Evolutionary conservation across 129 eudicot genomes (phyloP).

Genomic region (Scalesia atractyloides): DNA sequence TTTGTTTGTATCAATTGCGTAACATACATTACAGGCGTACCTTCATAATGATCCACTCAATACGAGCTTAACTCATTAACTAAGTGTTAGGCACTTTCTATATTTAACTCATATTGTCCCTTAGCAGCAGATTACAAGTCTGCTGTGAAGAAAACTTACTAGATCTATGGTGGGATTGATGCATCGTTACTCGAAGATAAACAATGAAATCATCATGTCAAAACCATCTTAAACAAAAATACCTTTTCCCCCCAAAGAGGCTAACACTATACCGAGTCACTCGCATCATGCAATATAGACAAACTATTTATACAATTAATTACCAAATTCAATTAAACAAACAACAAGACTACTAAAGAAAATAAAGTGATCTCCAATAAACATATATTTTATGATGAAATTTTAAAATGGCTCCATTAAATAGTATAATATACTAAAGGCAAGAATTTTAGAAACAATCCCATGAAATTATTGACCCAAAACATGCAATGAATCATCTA

Average conservation of each 20-base stretch:
- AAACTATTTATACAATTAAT: background rate
- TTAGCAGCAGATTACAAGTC: background rate
- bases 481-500: conserved; percentile 25
- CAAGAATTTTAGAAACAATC: background rate
- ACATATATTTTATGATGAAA: background rate
- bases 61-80: background rate
- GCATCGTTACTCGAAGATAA: no score
- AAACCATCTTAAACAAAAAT: no score
- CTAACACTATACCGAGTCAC: no score
- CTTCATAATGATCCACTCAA: conserved; percentile 9
- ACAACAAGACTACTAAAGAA: conserved; percentile 14
- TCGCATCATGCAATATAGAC: background rate
- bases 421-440: background rate
- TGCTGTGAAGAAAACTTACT: conserved; percentile 10
- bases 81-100: background rate
- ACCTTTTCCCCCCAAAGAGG: no score
- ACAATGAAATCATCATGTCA: no score
- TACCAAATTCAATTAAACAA: conserved; percentile 4
- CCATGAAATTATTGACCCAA: background rate
- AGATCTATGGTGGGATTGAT: no score
- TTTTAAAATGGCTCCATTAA: conserved; percentile 11
- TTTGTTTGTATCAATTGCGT: background rate
- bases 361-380: conserved; percentile 10
- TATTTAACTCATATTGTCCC: no score
- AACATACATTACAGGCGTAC: background rate